Evolutionary conservation across 257 asterid species (phyloP).

Genomic region (Solanum infundibuliforme): DNA sequence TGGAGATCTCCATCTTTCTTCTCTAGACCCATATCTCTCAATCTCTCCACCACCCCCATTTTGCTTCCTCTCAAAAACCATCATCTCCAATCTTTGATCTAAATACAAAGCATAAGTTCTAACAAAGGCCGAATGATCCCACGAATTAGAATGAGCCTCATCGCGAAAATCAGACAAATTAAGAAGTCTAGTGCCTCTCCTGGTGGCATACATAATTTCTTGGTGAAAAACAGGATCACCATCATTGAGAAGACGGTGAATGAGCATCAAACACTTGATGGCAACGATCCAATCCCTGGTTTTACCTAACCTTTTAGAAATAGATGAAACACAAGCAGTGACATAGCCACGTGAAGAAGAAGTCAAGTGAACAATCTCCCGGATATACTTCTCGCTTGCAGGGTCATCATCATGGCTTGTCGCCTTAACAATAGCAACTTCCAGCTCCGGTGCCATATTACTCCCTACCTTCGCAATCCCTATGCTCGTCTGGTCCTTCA

Average conservation of each 20-base stretch:
- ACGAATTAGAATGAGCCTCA: slow-evolving; percentile 59
- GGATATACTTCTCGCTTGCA: slow-evolving; percentile 41
- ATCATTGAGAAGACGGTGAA: slow-evolving; percentile 44
- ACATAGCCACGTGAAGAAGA: slow-evolving; percentile 44
- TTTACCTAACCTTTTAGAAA: slow-evolving; percentile 39
- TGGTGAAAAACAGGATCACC: slow-evolving; percentile 38
- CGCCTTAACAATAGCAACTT: slow-evolving; percentile 54
- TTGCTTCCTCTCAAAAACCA: slow-evolving; percentile 38
- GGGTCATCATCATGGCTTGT: slow-evolving; percentile 65
- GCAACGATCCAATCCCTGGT: slow-evolving; percentile 67
- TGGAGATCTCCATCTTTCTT: slow-evolving; percentile 36
- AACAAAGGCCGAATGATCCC: slow-evolving; percentile 66
- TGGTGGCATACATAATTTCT: slow-evolving; percentile 45
- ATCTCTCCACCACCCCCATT: slow-evolving; percentile 20
- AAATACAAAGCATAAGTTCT: slow-evolving; percentile 53
- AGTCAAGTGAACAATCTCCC: slow-evolving; percentile 43
- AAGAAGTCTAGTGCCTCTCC: slow-evolving; percentile 47
- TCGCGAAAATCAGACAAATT: slow-evolving; percentile 54
- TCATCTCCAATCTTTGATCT: slow-evolving; percentile 54
- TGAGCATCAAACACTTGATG: slow-evolving; percentile 42
- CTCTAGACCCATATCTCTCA: slow-evolving; percentile 28
- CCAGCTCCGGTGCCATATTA: slow-evolving; percentile 56
- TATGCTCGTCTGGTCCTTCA: slow-evolving; percentile 62
- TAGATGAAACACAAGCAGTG: slow-evolving; percentile 30
- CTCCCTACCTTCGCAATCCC: slow-evolving; percentile 53